Evolutionary conservation across 495 filamentous ascomycete genomes (phyloP).

Genomic region (Corynascus novoguineensis): DNA sequence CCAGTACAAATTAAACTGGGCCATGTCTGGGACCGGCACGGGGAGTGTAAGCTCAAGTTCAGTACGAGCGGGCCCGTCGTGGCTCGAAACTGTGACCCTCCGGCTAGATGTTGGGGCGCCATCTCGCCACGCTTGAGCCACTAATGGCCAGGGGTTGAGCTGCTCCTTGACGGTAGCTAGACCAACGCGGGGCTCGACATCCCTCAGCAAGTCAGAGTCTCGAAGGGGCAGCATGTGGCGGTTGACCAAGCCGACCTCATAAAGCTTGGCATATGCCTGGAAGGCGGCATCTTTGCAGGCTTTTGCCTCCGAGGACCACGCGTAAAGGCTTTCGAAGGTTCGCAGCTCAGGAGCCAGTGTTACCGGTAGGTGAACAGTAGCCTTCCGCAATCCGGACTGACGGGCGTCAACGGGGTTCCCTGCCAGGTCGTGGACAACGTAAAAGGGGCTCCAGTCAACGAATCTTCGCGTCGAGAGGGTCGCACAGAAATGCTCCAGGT

Average conservation of each 20-base stretch:
- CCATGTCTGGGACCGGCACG: constrained; percentile 34
- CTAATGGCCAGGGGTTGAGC: constrained; percentile 60
- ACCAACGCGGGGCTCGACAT: constrained; percentile 42
- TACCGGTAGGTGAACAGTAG: constrained; percentile 64
- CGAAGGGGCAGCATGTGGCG: constrained; percentile 67
- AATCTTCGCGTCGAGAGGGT: constrained; percentile 54
- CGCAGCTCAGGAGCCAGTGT: constrained; percentile 63
- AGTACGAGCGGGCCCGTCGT: constrained; percentile 26
- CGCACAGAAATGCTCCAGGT: constrained; percentile 79
- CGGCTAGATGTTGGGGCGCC: constrained; percentile 26
- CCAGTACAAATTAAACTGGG: constrained; percentile 47
- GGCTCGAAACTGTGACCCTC: constrained; percentile 29
- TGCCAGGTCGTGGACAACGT: constrained; percentile 29
- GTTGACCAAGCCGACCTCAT: constrained; percentile 66
- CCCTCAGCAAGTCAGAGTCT: constrained; percentile 32
- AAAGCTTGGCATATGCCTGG: constrained; percentile 67
- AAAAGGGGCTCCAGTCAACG: constrained; percentile 46
- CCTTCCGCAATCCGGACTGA: constrained; percentile 33
- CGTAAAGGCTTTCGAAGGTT: constrained; percentile 39
- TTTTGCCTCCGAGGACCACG: constrained; percentile 67
- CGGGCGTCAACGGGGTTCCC: constrained; percentile 14
- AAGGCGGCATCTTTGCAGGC: constrained; percentile 83
- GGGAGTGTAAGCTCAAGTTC: constrained; percentile 47
- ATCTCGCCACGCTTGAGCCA: constrained; percentile 52
- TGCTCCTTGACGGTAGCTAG: constrained; percentile 49